A percentile compares a stretch with the other conserved stretches of the same genome.
Conservation (phyloP, 169 alveolate genomes). For the Plasmodium inui region DNA sequence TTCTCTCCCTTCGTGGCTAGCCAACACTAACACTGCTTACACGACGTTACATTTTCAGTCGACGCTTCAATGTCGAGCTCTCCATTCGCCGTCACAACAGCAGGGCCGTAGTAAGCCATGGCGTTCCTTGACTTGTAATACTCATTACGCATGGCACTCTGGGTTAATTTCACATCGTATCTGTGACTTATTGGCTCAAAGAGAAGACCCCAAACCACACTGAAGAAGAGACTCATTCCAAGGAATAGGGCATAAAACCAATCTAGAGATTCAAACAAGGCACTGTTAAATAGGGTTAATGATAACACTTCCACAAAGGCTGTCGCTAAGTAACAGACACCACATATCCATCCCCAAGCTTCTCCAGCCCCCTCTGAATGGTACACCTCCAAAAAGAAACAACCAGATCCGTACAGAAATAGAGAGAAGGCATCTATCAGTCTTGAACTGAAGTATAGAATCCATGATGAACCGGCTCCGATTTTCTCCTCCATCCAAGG, state of each 20-base stretch:
- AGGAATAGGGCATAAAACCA: conserved; percentile 86
- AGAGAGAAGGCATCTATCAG: conserved; percentile 88
- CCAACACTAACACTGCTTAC: conserved; percentile 19
- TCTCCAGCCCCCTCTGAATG: conserved; percentile 94
- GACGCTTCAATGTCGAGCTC: conserved; percentile 86
- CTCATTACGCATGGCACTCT: conserved; percentile 93
- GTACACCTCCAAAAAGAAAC: conserved; percentile 92
- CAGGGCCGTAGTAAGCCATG: conserved; percentile 95
- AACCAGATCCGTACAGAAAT: conserved; percentile 88
- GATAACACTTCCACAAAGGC: conserved; percentile 84
- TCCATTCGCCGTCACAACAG: conserved; percentile 92
- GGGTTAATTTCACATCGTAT: conserved; percentile 91
- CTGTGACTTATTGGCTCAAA: conserved; percentile 92
- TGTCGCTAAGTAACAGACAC: conserved; percentile 85
- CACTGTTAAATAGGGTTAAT: conserved; percentile 82
- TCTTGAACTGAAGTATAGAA: conserved; percentile 87
- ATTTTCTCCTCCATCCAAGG: conserved; percentile 89
- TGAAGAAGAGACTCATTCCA: conserved; percentile 84
- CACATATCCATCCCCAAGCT: conserved; percentile 93
- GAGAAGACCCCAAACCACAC: conserved; percentile 89
- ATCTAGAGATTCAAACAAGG: conserved; percentile 83
- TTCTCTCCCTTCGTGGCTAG: neutral
- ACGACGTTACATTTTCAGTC: conserved; percentile 37
- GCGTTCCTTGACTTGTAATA: conserved; percentile 93
- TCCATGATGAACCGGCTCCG: conserved; percentile 90